Evolutionary conservation across 495 filamentous ascomycete species (phyloP).

Genomic region (Aspergillus mulundensis): DNA sequence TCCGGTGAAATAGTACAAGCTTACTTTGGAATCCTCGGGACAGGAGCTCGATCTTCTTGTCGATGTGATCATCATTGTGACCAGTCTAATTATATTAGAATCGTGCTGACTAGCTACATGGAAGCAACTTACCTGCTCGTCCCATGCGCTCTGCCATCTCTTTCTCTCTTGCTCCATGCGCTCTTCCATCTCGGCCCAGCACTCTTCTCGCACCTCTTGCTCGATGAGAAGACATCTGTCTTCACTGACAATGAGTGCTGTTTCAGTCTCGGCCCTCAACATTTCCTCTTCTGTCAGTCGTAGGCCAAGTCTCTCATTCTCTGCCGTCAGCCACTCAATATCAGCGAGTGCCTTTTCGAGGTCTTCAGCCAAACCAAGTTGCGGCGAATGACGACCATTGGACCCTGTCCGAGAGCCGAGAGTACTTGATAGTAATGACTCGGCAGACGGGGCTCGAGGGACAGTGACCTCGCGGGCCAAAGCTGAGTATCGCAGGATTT

Average conservation of each 20-base stretch:
- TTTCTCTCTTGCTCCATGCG: constrained; percentile 67
- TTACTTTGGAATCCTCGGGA: constrained; percentile 61
- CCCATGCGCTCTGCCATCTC: constrained; percentile 71
- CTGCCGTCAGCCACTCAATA: constrained; percentile 67
- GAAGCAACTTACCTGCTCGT: constrained; percentile 57
- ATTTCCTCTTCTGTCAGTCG: constrained; percentile 61
- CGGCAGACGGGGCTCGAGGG: constrained; percentile 75
- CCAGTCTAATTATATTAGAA: constrained; percentile 40
- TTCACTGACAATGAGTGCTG: constrained; percentile 56
- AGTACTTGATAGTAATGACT: constrained; percentile 52
- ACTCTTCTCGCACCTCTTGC: constrained; percentile 84
- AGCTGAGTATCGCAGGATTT: constrained; percentile 93
- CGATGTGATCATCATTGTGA: constrained; percentile 73
- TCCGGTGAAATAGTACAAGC: background rate
- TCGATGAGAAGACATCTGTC: constrained; percentile 70
- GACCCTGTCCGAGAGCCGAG: constrained; percentile 29
- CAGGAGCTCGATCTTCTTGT: constrained; percentile 85
- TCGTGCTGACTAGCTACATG: background rate
- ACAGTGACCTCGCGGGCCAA: constrained; percentile 91
- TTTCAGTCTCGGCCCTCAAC: constrained; percentile 47
- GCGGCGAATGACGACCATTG: constrained; percentile 48
- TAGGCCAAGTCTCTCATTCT: constrained; percentile 61
- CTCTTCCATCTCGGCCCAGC: constrained; percentile 79
- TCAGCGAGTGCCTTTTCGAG: constrained; percentile 72
- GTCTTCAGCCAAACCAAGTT: constrained; percentile 55